Conservation (phyloP, 148 eudicot species). For the Camellia granthamiana region DNA sequence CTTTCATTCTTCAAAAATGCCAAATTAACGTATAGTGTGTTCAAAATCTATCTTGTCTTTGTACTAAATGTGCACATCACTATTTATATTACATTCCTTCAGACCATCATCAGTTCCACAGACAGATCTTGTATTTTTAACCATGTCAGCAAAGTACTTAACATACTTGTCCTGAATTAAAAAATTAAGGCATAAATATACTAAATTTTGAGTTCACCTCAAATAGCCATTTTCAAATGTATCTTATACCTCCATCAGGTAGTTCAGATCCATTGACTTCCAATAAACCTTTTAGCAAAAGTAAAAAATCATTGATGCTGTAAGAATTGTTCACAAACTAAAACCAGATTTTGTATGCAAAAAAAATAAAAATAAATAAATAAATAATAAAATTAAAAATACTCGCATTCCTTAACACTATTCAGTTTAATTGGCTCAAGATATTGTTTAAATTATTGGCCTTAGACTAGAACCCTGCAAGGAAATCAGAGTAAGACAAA, state of each 20-base stretch:
- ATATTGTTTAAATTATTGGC: slow-evolving; percentile 89
- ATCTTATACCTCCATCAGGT: slow-evolving; percentile 73
- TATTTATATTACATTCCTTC: slow-evolving; percentile 56
- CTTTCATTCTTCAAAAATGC: slow-evolving; percentile 99
- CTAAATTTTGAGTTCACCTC: too few species aligned
- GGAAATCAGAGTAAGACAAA: slow-evolving; percentile 14
- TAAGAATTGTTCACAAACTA: slow-evolving; percentile 7
- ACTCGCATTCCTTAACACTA: slow-evolving; percentile 57
- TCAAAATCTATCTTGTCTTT: slow-evolving; percentile 67
- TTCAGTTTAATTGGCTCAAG: slow-evolving; percentile 92
- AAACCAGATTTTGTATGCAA: neutral
- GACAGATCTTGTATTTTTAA: slow-evolving; percentile 63
- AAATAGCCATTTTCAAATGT: neutral
- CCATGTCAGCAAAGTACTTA: slow-evolving; percentile 64
- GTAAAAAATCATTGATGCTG: slow-evolving; percentile 2
- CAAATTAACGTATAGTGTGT: slow-evolving; percentile 73
- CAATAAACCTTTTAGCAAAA: slow-evolving; percentile 70
- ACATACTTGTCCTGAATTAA: slow-evolving; percentile 61
- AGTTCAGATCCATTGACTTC: slow-evolving; percentile 91
- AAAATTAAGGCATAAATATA: neutral
- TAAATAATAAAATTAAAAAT: neutral
- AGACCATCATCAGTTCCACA: slow-evolving; percentile 49
- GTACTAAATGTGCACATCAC: slow-evolving; percentile 80
- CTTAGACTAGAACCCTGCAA: slow-evolving; percentile 87
- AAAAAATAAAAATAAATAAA: neutral